Percentiles rank a stretch among this genome's conserved stretches.
These are phyloP conservation scores for Acacia crassicarpa DNA, from an alignment of 306 rosid species.

Conservation along the genomic window DNA sequence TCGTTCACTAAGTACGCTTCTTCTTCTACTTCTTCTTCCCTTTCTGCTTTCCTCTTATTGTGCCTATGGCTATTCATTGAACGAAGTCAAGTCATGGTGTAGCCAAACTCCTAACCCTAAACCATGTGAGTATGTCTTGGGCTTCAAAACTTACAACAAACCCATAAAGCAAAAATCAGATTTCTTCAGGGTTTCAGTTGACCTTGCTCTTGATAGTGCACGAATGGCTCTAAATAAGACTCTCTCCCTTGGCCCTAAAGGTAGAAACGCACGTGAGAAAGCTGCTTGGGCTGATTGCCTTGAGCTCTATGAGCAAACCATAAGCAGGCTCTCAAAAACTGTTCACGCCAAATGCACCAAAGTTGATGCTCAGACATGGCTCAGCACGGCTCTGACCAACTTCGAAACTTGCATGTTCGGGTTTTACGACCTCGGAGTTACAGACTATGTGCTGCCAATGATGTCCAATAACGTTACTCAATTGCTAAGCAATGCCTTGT, in stretches of 20 bases:
- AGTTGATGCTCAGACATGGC: conserved; percentile 48
- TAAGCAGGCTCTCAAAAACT: conserved; percentile 40
- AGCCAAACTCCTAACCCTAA: conserved; percentile 58
- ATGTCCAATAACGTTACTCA: conserved; percentile 42
- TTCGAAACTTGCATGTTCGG: conserved; percentile 49
- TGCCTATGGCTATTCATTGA: conserved; percentile 13
- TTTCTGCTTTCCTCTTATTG: not conserved
- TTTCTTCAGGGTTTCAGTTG: conserved; percentile 43
- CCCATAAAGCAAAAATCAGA: conserved; percentile 48
- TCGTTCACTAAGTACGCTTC: not conserved
- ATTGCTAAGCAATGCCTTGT: conserved; percentile 49
- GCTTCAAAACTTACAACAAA: not conserved
- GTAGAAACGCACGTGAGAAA: conserved; percentile 31
- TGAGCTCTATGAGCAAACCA: conserved; percentile 44
- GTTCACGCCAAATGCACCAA: conserved; percentile 17
- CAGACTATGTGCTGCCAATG: conserved; percentile 5
- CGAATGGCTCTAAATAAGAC: conserved; percentile 22
- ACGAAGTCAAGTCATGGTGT: conserved; percentile 49
- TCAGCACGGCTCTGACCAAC: conserved; percentile 52
- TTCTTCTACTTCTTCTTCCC: not conserved
- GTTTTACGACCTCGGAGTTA: conserved; percentile 46
- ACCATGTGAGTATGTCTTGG: conserved; percentile 46
- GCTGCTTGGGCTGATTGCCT: conserved; percentile 60
- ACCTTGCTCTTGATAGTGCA: conserved; percentile 47
- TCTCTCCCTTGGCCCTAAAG: conserved; percentile 35